Conservation (phyloP, 2,329 filamentous ascomycete species). For the Clarireedia monteithiana region DNA sequence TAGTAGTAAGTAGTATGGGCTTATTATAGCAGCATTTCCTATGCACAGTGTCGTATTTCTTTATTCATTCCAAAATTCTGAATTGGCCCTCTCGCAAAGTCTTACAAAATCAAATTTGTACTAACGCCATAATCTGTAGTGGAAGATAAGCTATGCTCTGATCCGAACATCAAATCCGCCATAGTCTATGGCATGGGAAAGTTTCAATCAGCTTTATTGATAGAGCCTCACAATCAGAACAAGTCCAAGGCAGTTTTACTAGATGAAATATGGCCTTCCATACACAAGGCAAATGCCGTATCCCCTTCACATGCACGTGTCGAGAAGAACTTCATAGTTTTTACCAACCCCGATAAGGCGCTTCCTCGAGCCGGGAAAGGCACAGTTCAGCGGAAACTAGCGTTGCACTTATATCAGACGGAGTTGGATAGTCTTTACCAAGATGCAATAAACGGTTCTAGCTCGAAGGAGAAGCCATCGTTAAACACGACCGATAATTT, state of each 20-base stretch:
- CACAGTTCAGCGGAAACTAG: slow-evolving; percentile 29
- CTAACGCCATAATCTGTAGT: slow-evolving; percentile 20
- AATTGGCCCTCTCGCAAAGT: too few relatives aligned
- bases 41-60: too few relatives aligned
- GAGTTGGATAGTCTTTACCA: slow-evolving; percentile 22
- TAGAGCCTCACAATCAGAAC: slow-evolving; percentile 24
- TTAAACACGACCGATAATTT: background rate
- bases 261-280: slow-evolving; percentile 23
- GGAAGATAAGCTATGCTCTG: slow-evolving; percentile 29
- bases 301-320: slow-evolving; percentile 25
- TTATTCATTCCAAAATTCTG: too few relatives aligned
- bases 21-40: too few relatives aligned
- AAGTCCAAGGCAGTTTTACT: background rate
- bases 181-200: slow-evolving; percentile 29
- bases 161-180: slow-evolving; percentile 29
- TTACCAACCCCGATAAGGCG: slow-evolving; percentile 27
- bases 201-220: slow-evolving; percentile 31
- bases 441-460: background rate
- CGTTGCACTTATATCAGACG: slow-evolving; percentile 23
- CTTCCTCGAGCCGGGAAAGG: slow-evolving; percentile 31
- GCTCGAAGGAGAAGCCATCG: background rate
- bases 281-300: slow-evolving; percentile 26
- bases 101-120: too few relatives aligned
- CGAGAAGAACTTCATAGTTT: slow-evolving; percentile 24
- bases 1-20: too few relatives aligned